Evolutionary conservation across 495 filamentous ascomycete species (phyloP).

Genomic region (Neurospora tetraspora): DNA sequence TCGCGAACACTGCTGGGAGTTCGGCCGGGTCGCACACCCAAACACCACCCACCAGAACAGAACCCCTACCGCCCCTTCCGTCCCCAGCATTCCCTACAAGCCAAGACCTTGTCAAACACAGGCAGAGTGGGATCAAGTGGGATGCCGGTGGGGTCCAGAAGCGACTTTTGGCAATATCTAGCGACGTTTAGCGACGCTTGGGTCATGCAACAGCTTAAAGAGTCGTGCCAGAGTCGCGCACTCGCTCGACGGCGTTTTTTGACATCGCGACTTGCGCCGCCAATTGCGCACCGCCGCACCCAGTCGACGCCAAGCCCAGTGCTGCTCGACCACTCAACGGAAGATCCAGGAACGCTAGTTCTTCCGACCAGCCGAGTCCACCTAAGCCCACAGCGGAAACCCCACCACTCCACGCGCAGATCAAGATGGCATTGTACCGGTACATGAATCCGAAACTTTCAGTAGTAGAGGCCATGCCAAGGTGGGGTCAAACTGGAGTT

Average conservation of each 20-base stretch:
- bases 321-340: background rate
- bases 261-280: background rate
- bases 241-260: background rate
- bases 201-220: constrained; percentile 9
- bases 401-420: constrained; percentile 15
- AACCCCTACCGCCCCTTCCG: background rate
- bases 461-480: background rate
- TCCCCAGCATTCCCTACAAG: constrained; percentile 1
- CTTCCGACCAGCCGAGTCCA: constrained; percentile 10
- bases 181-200: constrained; percentile 10
- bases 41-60: constrained; percentile 17
- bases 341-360: background rate
- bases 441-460: constrained; percentile 7
- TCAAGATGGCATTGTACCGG: constrained; percentile 10
- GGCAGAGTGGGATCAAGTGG: background rate
- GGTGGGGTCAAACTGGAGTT: background rate
- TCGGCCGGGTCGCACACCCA: constrained; percentile 1
- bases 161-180: constrained; percentile 8
- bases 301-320: background rate
- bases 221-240: background rate
- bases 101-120: background rate
- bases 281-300: background rate
- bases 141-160: background rate
- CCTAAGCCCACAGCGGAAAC: constrained; percentile 14
- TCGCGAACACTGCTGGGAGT: constrained; percentile 7